A percentile compares a stretch with the other conserved stretches of the same genome.
phyloP scores from a whole-genome alignment of 2,329 filamentous ascomycete species.

The Ambrosiella beaveri region DNA sequence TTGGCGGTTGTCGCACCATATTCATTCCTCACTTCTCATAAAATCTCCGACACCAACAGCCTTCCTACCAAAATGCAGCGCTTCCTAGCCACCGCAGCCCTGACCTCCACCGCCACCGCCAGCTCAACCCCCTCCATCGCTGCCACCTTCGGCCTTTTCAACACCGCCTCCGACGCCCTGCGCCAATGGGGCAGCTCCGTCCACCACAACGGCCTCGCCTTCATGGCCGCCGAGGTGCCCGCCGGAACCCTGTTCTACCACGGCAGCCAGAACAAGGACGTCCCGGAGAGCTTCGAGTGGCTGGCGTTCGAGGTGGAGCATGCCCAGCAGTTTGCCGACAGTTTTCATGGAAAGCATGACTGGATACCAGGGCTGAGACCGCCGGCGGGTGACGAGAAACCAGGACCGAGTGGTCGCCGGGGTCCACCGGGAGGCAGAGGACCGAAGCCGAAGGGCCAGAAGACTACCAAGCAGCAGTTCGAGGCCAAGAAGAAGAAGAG shows the following conservation, averaged over 20 bases:
- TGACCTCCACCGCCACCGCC: neutral
- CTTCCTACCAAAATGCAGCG: neutral
- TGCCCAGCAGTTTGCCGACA: constrained; percentile 43
- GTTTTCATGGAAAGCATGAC: constrained; percentile 2
- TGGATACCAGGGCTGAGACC: neutral
- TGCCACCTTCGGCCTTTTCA: constrained; percentile 46
- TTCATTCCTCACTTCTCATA: no score
- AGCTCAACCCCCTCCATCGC: constrained; percentile 18
- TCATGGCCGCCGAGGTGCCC: constrained; percentile 50
- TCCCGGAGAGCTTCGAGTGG: constrained; percentile 45
- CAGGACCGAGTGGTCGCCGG: neutral
- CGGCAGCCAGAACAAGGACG: constrained; percentile 29
- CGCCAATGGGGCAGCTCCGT: constrained; percentile 58
- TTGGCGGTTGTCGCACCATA: no score
- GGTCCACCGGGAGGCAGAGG: neutral
- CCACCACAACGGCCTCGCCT: constrained; percentile 59
- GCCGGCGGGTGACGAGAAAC: neutral
- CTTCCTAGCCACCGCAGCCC: neutral
- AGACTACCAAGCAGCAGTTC: neutral
- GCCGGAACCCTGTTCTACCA: constrained; percentile 51
- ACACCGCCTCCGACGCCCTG: constrained; percentile 53
- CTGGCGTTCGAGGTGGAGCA: constrained; percentile 64
- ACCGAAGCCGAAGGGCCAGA: neutral
- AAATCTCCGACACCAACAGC: neutral
- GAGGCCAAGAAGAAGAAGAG: neutral